Conservation (phyloP, 306 rosid species). For the Gillenia trifoliata region DNA sequence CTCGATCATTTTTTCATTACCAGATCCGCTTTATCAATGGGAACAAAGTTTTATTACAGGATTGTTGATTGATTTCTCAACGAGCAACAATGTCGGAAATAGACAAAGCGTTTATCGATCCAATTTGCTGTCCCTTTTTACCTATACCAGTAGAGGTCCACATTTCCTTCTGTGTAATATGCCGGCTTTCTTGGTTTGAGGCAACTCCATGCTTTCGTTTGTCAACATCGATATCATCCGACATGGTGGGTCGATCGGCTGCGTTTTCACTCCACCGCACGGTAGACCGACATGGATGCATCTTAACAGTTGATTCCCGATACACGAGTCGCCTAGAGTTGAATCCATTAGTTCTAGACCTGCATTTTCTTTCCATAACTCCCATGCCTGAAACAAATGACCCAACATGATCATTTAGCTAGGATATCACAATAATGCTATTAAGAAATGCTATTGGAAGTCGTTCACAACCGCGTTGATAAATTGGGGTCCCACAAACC, state of each 20-base stretch:
- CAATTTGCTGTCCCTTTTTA: not conserved
- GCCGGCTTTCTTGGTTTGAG: constrained; percentile 8
- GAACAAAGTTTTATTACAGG: too few species aligned
- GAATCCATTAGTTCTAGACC: constrained; percentile 1
- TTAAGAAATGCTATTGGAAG: too few species aligned
- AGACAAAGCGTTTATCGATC: not conserved
- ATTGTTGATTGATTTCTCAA: too few species aligned
- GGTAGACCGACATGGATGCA: constrained; percentile 12
- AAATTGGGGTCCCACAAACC: too few species aligned
- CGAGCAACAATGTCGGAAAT: not conserved
- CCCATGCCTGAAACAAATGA: constrained; percentile 5
- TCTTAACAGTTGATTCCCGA: constrained; percentile 2
- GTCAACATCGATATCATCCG: constrained; percentile 10
- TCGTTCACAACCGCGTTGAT: too few species aligned
- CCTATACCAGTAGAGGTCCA: not conserved
- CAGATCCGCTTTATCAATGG: too few species aligned
- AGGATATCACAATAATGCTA: too few species aligned
- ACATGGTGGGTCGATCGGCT: constrained; percentile 6
- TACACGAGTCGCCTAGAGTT: constrained; percentile 8
- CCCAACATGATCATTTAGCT: not conserved
- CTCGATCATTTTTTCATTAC: too few species aligned
- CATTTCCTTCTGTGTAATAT: not conserved
- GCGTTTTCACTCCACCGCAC: constrained; percentile 15
- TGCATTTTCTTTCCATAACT: constrained; percentile 6
- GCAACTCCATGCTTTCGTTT: constrained; percentile 6